phyloP scores from a whole-genome alignment of 805 yeast genomes.

The Candida pseudoglaebosa region DNA sequence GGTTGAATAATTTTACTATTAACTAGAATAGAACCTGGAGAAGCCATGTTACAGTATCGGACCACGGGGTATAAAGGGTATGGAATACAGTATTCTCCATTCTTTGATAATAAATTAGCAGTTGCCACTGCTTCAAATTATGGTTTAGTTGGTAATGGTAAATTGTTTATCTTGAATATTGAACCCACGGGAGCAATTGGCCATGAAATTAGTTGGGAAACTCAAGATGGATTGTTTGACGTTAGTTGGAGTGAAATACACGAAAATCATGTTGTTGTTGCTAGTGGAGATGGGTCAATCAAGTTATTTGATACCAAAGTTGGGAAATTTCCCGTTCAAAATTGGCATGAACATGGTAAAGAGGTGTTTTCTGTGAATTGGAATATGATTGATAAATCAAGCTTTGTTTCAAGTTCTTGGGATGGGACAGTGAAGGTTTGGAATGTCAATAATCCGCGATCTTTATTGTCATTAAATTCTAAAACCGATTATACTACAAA shows the following conservation, averaged over 20 bases:
- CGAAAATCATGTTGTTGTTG: constrained; percentile 78
- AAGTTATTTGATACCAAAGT: constrained; percentile 75
- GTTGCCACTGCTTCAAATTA: constrained; percentile 89
- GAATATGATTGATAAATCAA: constrained; percentile 64
- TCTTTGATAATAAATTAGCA: constrained; percentile 82
- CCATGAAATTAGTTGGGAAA: constrained; percentile 62
- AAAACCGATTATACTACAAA: constrained; percentile 24
- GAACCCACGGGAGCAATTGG: constrained; percentile 59
- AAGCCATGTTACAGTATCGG: constrained; percentile 61
- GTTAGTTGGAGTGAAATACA: constrained; percentile 87
- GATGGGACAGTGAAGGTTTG: constrained; percentile 84
- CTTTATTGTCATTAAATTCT: constrained; percentile 52
- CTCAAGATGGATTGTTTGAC: constrained; percentile 91
- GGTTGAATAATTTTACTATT: too few species aligned
- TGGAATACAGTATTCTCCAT: constrained; percentile 86
- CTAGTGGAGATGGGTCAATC: constrained; percentile 88
- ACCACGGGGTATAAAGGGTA: constrained; percentile 85
- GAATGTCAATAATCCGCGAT: constrained; percentile 57
- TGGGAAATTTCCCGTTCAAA: constrained; percentile 65
- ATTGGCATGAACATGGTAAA: constrained; percentile 70
- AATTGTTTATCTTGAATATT: constrained; percentile 66
- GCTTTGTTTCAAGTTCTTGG: constrained; percentile 83
- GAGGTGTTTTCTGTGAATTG: constrained; percentile 75
- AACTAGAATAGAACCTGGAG: too few species aligned
- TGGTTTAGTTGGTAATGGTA: constrained; percentile 93